Evolutionary conservation across 179 eudicot genomes (phyloP).

Genomic region (Actinidia chinensis): DNA sequence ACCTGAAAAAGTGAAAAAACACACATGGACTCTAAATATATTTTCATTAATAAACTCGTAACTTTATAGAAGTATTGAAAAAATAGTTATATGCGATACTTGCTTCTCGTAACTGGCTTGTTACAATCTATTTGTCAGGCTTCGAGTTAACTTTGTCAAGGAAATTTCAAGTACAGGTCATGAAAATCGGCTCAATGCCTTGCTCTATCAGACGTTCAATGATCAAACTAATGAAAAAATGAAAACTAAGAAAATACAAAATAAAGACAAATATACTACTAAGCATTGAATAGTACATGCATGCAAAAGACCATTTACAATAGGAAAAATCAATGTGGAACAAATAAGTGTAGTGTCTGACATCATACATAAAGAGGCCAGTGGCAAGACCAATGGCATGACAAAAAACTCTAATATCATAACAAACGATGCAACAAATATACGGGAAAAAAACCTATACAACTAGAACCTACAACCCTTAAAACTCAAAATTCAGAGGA

Average conservation of each 20-base stretch:
- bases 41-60: neutral
- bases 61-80: neutral
- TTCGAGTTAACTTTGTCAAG: conserved; percentile 73
- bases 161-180: conserved; percentile 84
- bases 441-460: too few relatives aligned
- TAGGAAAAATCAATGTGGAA: too few relatives aligned
- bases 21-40: neutral
- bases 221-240: neutral
- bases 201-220: conserved; percentile 53
- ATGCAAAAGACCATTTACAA: neutral
- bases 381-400: too few relatives aligned
- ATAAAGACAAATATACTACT: neutral
- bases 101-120: conserved; percentile 94
- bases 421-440: too few relatives aligned
- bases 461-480: too few relatives aligned
- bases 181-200: conserved; percentile 96
- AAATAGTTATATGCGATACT: conserved; percentile 27
- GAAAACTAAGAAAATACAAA: conserved; percentile 1
- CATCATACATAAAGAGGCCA: too few relatives aligned
- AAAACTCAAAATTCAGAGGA: too few relatives aligned
- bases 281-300: neutral
- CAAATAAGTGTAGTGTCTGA: too few relatives aligned
- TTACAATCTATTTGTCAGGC: conserved; percentile 61
- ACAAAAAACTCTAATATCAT: too few relatives aligned
- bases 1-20: conserved; percentile 72